Evolutionary conservation across 345 rosid genomes (phyloP).

Genomic region (Physaria fendleri): DNA sequence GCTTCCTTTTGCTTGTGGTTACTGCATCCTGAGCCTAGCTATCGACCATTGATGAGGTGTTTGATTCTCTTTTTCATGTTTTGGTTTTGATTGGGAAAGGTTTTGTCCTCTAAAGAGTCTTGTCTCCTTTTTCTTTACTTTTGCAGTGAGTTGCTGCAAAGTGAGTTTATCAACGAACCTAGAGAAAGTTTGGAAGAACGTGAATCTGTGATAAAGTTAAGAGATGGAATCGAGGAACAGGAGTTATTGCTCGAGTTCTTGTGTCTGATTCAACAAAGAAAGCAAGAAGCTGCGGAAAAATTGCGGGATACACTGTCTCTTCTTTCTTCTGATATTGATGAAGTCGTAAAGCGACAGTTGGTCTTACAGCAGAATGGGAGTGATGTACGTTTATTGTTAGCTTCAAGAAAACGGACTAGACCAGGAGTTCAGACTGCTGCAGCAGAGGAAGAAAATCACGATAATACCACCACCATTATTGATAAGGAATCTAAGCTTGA

Average conservation of each 20-base stretch:
- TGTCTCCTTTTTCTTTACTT: background rate
- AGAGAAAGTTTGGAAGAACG: conserved; percentile 69
- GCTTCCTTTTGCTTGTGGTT: conserved; percentile 93
- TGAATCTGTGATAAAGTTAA: conserved; percentile 70
- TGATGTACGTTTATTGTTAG: conserved; percentile 21
- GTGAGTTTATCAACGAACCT: conserved; percentile 79
- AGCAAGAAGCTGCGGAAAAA: conserved; percentile 66
- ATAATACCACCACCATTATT: background rate
- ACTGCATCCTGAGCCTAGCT: conserved; percentile 78
- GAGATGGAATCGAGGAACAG: conserved; percentile 72
- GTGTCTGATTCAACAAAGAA: conserved; percentile 55
- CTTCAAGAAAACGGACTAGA: conserved; percentile 64
- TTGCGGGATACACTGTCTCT: conserved; percentile 62
- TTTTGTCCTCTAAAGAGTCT: background rate
- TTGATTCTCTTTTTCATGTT: background rate
- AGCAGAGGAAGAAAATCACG: background rate
- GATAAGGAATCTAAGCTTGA: background rate
- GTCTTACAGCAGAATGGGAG: conserved; percentile 46
- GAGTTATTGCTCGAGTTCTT: conserved; percentile 85
- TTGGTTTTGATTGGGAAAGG: background rate
- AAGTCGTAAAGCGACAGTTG: conserved; percentile 56
- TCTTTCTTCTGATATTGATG: conserved; percentile 74
- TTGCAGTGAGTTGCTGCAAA: conserved; percentile 65
- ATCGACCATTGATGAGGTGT: conserved; percentile 57
- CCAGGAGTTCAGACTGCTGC: conserved; percentile 15